Evolutionary conservation across 306 rosid species (phyloP), one percentile per base, ranked within the genome.

Genomic region (Vicia villosa): DNA sequence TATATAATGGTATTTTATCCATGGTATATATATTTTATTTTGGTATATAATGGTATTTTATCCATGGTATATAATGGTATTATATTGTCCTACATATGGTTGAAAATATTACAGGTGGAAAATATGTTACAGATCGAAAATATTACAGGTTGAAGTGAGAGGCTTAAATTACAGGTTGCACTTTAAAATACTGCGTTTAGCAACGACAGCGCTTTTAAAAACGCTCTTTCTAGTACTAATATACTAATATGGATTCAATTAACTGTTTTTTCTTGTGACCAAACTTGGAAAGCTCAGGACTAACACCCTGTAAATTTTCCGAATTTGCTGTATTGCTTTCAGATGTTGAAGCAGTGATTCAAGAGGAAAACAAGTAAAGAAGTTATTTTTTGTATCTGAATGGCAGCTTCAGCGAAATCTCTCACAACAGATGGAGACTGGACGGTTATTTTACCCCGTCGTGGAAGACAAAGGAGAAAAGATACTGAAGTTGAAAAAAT

Each of bases 371-470:
- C 10, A 16, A 41, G 8, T 24, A 13, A 57, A 41, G 47, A 50
- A 8, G 22, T 30, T 11, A 30, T 40, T 11, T 50, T 6, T 20
- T 40, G 34, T 59, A 16, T 51, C 69, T 66, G 8, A 70, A 89
- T 89, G 98, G 84, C 78, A 38, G 85, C 88, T 21, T 87, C 92
- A 15, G 81, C 85, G 41, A 77, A 86, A 75, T 60, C 85, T 74
- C 77, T 52, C 4, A 3, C 84, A 15, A 41, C 69, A 19, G 75
- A 54, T 74, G 91, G 72, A 72, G 93, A 73, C 5, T 92, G 98
- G 98, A 92, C 84, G 0, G 73, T 90, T 63, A 93, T 92, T 63
- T 56, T 83, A 57, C 87, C 92, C 22, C 93, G 90, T 59, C 89
- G 87, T 17, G 74, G 87, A 21, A 85, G 46, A 37, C 82, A 74